These are phyloP conservation scores for Dactylellina leptospora DNA, from an alignment of 2,329 filamentous ascomycete genomes.

Conservation along the genomic window DNA sequence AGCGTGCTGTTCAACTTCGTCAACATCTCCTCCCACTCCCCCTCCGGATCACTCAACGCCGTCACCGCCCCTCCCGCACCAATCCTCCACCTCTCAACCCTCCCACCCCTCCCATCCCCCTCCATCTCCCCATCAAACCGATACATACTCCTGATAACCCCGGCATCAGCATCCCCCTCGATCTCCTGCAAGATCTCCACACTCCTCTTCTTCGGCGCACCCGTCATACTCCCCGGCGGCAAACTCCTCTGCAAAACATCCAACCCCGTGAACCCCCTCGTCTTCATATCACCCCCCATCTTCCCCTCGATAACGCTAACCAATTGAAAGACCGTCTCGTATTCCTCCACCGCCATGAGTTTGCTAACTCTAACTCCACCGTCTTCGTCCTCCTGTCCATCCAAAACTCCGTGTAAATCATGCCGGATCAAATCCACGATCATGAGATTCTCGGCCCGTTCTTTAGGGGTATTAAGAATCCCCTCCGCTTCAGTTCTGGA, in stretches of 20 bases:
- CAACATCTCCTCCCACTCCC: slow-evolving; percentile 91
- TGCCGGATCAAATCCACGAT: slow-evolving; percentile 97
- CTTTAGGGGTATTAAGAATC: slow-evolving; percentile 82
- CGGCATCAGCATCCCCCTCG: slow-evolving; percentile 64
- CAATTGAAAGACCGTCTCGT: slow-evolving; percentile 89
- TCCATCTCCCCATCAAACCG: slow-evolving; percentile 71
- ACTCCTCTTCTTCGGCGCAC: slow-evolving; percentile 90
- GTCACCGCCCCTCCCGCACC: slow-evolving; percentile 93
- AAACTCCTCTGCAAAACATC: slow-evolving; percentile 80
- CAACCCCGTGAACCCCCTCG: slow-evolving; percentile 68
- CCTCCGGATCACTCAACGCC: slow-evolving; percentile 78
- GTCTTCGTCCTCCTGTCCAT: slow-evolving; percentile 58
- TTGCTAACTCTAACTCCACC: slow-evolving; percentile 79
- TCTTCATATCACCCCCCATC: slow-evolving; percentile 59
- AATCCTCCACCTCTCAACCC: slow-evolving; percentile 76
- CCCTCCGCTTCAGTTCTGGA: slow-evolving; percentile 72
- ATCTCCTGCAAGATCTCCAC: slow-evolving; percentile 80
- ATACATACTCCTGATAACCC: slow-evolving; percentile 81
- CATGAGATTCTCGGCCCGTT: slow-evolving; percentile 96
- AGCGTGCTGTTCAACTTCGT: slow-evolving; percentile 67
- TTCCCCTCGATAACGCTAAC: slow-evolving; percentile 83
- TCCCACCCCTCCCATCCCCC: slow-evolving; percentile 53
- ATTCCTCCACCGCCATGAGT: slow-evolving; percentile 87
- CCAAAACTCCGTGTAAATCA: slow-evolving; percentile 72
- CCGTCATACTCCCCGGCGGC: slow-evolving; percentile 94